Base-by-base conservation (phyloP, 176 grass and related monocot genomes). In the Luzula sylvatica region DNA sequence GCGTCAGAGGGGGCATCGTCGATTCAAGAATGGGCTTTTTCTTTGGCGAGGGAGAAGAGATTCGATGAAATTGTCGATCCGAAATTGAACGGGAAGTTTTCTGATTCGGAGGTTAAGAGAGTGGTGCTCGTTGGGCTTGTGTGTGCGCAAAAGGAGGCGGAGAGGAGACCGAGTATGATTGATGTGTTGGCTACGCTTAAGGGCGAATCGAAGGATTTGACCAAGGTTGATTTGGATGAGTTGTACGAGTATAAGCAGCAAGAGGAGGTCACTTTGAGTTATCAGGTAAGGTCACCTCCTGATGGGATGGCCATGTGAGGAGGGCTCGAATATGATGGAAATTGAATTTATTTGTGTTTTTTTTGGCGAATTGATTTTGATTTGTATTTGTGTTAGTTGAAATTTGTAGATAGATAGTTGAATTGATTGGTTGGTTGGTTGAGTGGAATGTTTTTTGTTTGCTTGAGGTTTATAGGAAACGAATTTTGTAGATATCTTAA, bases 61-160 rank as follows among this genome's bases (percentile, higher is more conserved):
- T 82, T 78, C 0, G 68, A 86, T 66, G 87, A 87, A 68, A 86
- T 94, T 1, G 82, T 53, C 1, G 87, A 94, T 70, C 55, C 73
- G 1, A 94, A 82, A 16, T 75, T 86, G 6, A 81, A 73, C 14
- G 82, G 80, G 3, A 94, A 86, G 43, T 94, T 72, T 52, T 67
- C 71, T 0, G 74, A 70, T 55, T 61, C 73, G 60, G 87, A 94
- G 55, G 20, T 94, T 40, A 94, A 75, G 63, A 94, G 82, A 29
- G 19, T 69, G 14, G 87, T 94, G 41, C 53, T 82, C 55, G 55
- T 82, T 24, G 87, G 72, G 12, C 74, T 94, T 45, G 46, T 78
- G 38, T 94, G 87, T 44, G 72, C 87, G 0, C 87, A 79, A 5
- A 70, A 58, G 51, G 72, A 82, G 62, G 67, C 78, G 13, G 74